Base-by-base conservation (phyloP, 345 rosid species). In the Noccaea bulbosa region DNA sequence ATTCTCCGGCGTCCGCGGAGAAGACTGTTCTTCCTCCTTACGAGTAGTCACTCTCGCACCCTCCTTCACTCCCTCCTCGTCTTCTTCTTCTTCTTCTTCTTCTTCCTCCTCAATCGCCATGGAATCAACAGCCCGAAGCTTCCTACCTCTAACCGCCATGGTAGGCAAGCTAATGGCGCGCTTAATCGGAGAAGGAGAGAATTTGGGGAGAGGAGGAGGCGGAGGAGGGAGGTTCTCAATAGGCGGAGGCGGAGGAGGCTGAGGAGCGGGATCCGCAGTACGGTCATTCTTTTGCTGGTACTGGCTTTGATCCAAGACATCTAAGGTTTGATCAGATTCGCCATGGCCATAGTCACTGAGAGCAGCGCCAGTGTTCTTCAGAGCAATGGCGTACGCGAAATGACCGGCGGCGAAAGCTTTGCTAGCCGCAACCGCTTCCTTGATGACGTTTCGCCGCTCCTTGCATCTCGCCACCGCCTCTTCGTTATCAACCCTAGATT, bases 311-410 rank as follows among this genome's bases (percentile, higher is more conserved):
- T 64, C 75, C 7, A 70, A 20, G 0, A 66, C 86, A 1, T 73
- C 72, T 12, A 70, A 2, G n/a, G 72, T 6, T 10, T 76, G 76
- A 65, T 76, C 84, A 4, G 85, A 81, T 80, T 94, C 99, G 4
- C 93, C 97, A 34, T 83, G 97, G 45, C 86, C 92, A 67, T 88
- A 94, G 80, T 89, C 99, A 75, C 93, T 84, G 47, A 94, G 82
- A 27, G 93, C 93, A 30, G 99, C 98, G 5, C 99, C 98, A 0
- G 90, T 81, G 79, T 89, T 87, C 79, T 94, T 94, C 11, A 94
- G 67, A 10, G 93, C 81, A 52, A 88, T 50, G 14, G 91, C 77
- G 78, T 82, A 94, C 4, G 89, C 97, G 12, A 91, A 83, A 67
- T 91, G 96, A 5, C 85, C 92, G 32, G 96, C 80, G 4, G 99